phyloP scores from a whole-genome alignment of 139 green algal species.

The Raphidocelis subcapitata region DNA sequence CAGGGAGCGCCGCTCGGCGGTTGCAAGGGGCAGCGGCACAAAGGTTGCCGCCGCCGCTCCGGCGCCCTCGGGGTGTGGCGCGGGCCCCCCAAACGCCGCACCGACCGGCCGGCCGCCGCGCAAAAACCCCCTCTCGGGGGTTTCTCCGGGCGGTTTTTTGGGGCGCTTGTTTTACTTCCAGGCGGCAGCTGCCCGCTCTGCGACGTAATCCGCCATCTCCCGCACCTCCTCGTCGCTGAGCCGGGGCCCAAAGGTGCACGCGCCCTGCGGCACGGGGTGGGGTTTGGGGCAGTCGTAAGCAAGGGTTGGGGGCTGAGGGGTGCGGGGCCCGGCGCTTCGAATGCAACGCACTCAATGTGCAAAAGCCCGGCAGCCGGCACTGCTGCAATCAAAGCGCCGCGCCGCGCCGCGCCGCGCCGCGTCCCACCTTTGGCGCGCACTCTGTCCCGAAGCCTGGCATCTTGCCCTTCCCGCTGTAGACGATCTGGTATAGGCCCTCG shows the following conservation, averaged over 20 bases:
- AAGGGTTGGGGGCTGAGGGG: not conserved
- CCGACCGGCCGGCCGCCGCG: no score
- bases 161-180: no score
- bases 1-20: no score
- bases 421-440: constrained; percentile 66
- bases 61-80: no score
- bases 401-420: not conserved
- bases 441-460: constrained; percentile 83
- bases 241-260: constrained; percentile 77
- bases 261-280: constrained; percentile 38
- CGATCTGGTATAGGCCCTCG: constrained; percentile 66
- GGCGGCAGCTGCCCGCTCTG: constrained; percentile 43
- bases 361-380: not conserved
- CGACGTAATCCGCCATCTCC: constrained; percentile 60
- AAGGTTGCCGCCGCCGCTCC: no score
- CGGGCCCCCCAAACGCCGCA: no score
- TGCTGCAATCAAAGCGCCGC: not conserved
- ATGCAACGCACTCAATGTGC: not conserved
- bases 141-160: no score
- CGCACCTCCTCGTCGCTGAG: constrained; percentile 69
- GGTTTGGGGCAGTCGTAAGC: not conserved
- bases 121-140: no score
- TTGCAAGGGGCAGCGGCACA: no score
- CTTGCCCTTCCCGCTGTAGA: constrained; percentile 73
- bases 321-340: not conserved